A percentile compares a stretch with the other conserved stretches of the same genome.
Conservation (phyloP, 164 flowering plant genomes). For the Dillenia suffruticosa region DNA sequence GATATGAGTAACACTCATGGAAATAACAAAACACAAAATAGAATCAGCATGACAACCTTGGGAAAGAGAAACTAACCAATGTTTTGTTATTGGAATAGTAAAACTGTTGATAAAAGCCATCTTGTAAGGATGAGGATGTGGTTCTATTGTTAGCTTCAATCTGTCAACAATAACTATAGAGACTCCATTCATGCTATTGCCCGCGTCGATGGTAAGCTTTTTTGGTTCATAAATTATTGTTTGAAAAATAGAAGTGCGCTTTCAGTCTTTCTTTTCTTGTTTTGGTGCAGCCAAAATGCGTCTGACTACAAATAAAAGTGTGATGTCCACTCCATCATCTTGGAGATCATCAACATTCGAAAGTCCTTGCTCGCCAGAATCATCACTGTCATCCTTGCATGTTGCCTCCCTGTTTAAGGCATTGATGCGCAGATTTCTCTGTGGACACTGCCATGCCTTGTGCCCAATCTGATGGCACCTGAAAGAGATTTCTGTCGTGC, state of each 20-base stretch:
- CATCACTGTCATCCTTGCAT: too few species aligned
- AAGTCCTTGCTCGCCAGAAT: too few species aligned
- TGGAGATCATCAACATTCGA: background rate
- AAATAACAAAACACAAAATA: background rate
- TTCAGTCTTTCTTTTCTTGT: background rate
- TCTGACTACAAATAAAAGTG: background rate
- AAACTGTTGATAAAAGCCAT: background rate
- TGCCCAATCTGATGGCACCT: too few species aligned
- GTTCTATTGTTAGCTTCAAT: background rate
- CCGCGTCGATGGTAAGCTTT: conserved; percentile 1
- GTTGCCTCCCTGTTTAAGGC: too few species aligned
- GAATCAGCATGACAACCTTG: background rate
- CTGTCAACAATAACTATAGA: background rate
- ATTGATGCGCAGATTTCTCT: too few species aligned
- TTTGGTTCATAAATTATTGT: background rate
- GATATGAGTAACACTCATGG: background rate
- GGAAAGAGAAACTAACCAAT: background rate
- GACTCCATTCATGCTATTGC: conserved; percentile 2
- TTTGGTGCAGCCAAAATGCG: background rate
- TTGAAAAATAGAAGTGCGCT: conserved; percentile 2
- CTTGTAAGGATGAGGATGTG: conserved; percentile 1
- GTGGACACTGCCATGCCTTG: too few species aligned
- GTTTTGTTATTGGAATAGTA: background rate
- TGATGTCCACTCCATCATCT: background rate
- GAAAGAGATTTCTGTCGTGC: too few species aligned